Conservation (phyloP, 1,284 basidiomycete species). For the Moesziomyces aphidis region DNA sequence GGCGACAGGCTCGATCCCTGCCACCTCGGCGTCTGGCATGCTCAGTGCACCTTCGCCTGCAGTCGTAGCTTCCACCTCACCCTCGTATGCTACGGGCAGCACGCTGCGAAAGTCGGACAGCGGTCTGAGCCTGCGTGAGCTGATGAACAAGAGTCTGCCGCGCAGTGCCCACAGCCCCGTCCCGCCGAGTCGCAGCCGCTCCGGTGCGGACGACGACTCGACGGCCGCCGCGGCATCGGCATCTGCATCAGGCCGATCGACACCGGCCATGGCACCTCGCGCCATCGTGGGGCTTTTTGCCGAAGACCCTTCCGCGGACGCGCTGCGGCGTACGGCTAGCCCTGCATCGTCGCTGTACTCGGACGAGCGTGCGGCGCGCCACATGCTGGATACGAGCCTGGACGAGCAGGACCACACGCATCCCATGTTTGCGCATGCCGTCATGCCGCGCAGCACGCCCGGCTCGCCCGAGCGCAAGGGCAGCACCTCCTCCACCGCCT, state of each 20-base stretch:
- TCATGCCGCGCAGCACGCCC: conserved; percentile 16
- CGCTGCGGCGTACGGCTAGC: conserved; percentile 1
- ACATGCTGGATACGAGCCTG: conserved; percentile 29
- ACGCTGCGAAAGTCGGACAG: conserved; percentile 25
- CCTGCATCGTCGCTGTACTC: conserved; percentile 3
- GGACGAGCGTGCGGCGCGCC: background rate
- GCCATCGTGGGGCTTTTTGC: conserved; percentile 6
- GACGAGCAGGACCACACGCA: conserved; percentile 10
- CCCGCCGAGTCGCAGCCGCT: background rate
- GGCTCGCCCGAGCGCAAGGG: conserved; percentile 18
- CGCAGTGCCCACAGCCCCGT: conserved; percentile 1
- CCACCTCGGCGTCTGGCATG: conserved; percentile 28
- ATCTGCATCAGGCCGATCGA: conserved; percentile 12
- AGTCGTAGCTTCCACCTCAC: conserved; percentile 1
- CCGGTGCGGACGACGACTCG: background rate
- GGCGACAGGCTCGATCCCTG: conserved; percentile 5
- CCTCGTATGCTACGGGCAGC: background rate
- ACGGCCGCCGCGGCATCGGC: conserved; percentile 6
- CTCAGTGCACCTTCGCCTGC: conserved; percentile 15
- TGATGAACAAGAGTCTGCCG: conserved; percentile 23
- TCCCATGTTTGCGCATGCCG: conserved; percentile 42
- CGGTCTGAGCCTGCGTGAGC: conserved; percentile 30
- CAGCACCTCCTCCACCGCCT: conserved; percentile 22
- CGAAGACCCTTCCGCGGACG: background rate
- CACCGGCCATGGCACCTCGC: conserved; percentile 7